Conservation (phyloP, 169 alveolate species). For the Fabrea salina region DNA sequence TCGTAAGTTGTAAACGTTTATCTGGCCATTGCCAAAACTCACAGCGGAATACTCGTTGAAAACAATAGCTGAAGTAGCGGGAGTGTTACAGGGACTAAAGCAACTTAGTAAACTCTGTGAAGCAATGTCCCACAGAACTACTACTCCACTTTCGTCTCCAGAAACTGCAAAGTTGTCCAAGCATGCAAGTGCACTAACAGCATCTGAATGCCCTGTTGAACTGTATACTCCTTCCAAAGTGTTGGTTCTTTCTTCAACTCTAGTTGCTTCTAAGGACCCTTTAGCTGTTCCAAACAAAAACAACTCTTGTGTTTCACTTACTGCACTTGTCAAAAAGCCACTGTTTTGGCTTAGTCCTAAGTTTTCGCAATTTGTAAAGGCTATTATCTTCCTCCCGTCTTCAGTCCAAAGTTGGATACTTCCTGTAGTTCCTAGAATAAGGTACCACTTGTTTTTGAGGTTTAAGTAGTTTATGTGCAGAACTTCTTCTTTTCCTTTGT, state of each 20-base stretch:
- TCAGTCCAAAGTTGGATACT: neutral
- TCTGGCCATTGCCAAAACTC: slow-evolving; percentile 13
- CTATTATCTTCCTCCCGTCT: slow-evolving; percentile 1
- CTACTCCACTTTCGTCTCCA: neutral
- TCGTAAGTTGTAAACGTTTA: neutral
- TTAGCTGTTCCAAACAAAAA: too few species aligned
- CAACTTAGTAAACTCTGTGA: neutral
- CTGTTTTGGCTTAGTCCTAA: too few species aligned
- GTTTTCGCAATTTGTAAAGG: neutral
- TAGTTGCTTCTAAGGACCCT: too few species aligned
- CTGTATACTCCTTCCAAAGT: neutral
- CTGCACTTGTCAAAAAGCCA: too few species aligned
- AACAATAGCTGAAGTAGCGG: neutral
- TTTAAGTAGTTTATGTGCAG: neutral
- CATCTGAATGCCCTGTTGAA: neutral
- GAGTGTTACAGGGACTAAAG: neutral
- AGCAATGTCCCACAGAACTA: neutral
- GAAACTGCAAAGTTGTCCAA: neutral
- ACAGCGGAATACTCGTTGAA: neutral
- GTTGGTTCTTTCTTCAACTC: too few species aligned
- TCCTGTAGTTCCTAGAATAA: neutral
- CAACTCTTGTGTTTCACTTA: too few species aligned
- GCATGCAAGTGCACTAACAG: neutral
- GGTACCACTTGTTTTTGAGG: neutral
- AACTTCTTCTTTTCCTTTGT: neutral